Evolutionary conservation across 345 rosid genomes (phyloP).

Genomic region (Litchi chinensis): DNA sequence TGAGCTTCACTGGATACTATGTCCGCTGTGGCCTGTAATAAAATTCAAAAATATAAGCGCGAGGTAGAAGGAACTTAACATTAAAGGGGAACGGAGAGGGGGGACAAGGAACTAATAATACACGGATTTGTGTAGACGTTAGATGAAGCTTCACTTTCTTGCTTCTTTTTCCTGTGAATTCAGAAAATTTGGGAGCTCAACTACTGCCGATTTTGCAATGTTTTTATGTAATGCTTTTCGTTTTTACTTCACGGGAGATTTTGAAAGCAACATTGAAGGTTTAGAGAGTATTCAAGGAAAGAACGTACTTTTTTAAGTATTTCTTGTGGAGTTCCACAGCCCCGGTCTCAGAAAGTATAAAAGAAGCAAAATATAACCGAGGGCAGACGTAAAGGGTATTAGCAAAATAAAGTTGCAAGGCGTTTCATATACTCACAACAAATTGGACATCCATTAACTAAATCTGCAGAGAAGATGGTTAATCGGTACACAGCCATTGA

Average conservation of each 20-base stretch:
- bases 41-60: not conserved
- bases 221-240: not conserved
- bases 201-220: not conserved
- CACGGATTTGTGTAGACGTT: not conserved
- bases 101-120: not conserved
- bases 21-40: slow-evolving; percentile 55
- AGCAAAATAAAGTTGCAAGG: not conserved
- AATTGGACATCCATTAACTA: not conserved
- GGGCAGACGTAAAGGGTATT: not conserved
- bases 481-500: not conserved
- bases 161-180: not conserved
- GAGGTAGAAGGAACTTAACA: not conserved
- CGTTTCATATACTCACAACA: not conserved
- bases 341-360: slow-evolving; percentile 50
- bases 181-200: not conserved
- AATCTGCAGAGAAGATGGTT: not conserved
- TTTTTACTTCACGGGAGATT: not conserved
- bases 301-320: slow-evolving; percentile 72
- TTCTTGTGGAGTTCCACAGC: slow-evolving; percentile 99
- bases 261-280: slow-evolving; percentile 15
- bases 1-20: slow-evolving; percentile 22
- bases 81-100: not conserved
- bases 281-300: not conserved
- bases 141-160: not conserved
- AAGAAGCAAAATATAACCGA: not conserved